Conservation (phyloP, 176 grass and related monocot genomes). For the Tillandsia leiboldiana region DNA sequence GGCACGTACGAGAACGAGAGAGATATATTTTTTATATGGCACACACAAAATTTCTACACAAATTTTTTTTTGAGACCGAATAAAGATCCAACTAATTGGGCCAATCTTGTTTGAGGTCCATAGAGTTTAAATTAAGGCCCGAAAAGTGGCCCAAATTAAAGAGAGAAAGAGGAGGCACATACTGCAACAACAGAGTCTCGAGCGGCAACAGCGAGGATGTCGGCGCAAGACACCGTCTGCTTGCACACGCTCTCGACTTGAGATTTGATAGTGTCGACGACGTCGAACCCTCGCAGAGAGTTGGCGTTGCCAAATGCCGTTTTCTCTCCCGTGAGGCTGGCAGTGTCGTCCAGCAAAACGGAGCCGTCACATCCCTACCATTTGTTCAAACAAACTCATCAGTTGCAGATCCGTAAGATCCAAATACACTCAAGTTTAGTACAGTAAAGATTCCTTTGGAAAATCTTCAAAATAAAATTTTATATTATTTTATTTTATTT, state of each 20-base stretch:
- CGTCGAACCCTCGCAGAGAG: slow-evolving; percentile 47
- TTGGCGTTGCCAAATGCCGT: slow-evolving; percentile 19
- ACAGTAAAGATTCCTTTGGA: no score
- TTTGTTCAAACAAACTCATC: no score
- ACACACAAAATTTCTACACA: no score
- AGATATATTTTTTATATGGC: no score
- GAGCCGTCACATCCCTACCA: slow-evolving; percentile 61
- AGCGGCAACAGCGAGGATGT: slow-evolving; percentile 65
- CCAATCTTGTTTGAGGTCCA: no score
- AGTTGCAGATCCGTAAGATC: not conserved
- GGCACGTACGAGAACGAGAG: no score
- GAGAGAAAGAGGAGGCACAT: not conserved
- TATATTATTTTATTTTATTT: no score
- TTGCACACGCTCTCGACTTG: slow-evolving; percentile 45
- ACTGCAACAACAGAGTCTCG: slow-evolving; percentile 59
- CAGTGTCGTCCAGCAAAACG: slow-evolving; percentile 43
- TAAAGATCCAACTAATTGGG: no score
- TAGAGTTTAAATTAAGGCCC: no score
- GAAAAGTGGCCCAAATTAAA: no score
- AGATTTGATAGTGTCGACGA: slow-evolving; percentile 46
- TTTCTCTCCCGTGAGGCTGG: slow-evolving; percentile 50
- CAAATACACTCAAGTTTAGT: not conserved
- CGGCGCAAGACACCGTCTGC: slow-evolving; percentile 73
- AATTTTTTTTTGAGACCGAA: no score
- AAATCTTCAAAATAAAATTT: no score